phyloP scores from a whole-genome alignment of 257 asterid genomes.

The Solanum chmielewskii region DNA sequence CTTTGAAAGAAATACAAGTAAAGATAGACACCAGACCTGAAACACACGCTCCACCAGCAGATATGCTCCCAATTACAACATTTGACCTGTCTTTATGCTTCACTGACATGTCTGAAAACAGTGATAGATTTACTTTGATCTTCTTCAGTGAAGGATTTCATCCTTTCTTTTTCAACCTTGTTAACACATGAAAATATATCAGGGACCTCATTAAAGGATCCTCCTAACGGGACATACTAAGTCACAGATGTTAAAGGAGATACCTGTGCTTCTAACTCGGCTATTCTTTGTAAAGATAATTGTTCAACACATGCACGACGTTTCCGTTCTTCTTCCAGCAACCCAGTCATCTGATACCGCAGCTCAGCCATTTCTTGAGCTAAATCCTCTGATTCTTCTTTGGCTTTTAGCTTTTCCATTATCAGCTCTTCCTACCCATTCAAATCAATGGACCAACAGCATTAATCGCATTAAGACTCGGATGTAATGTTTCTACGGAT shows the following conservation, averaged over 20 bases:
- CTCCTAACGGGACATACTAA: background rate
- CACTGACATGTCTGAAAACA: constrained; percentile 13
- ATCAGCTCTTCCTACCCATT: constrained; percentile 55
- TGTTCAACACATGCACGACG: constrained; percentile 82
- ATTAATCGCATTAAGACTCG: background rate
- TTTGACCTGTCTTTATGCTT: constrained; percentile 1
- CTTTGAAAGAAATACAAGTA: background rate
- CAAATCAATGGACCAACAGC: background rate
- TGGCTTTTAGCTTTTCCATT: constrained; percentile 59
- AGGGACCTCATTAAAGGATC: background rate
- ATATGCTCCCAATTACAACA: constrained; percentile 1
- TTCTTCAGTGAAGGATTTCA: constrained; percentile 25
- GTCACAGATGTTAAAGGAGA: background rate
- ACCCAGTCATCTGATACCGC: constrained; percentile 61
- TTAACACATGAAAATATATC: constrained; percentile 1
- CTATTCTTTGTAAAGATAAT: constrained; percentile 67
- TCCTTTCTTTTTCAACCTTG: constrained; percentile 50
- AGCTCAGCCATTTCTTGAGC: constrained; percentile 98
- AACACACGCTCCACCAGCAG: background rate
- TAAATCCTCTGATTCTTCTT: constrained; percentile 89
- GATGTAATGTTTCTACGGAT: background rate
- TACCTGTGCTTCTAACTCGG: constrained; percentile 91
- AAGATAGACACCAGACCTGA: constrained; percentile 13
- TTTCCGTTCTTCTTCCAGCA: constrained; percentile 80
- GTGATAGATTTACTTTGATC: constrained; percentile 14